phyloP scores from a whole-genome alignment of 345 rosid species.

The Lenwebbia sp. region DNA sequence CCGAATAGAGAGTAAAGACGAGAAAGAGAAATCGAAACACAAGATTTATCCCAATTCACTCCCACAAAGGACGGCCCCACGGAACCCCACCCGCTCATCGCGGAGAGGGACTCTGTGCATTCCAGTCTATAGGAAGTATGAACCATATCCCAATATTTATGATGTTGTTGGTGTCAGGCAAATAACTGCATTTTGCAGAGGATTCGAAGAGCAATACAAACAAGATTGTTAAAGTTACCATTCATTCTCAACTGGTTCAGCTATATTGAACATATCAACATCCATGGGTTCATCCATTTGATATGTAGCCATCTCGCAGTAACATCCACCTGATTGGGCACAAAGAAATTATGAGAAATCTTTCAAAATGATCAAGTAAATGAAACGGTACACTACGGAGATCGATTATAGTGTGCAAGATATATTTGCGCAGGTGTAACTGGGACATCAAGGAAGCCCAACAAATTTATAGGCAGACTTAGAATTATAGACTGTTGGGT shows the following conservation, averaged over 20 bases:
- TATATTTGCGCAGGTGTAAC: neutral
- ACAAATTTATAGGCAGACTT: neutral
- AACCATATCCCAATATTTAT: constrained; percentile 2
- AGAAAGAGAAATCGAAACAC: no score
- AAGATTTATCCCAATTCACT: no score
- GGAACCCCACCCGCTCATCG: no score
- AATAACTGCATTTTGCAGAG: constrained; percentile 23
- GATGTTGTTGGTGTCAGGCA: constrained; percentile 64
- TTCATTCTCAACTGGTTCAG: neutral
- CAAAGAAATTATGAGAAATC: no score
- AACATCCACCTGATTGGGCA: no score
- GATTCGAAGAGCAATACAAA: neutral
- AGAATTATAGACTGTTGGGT: neutral
- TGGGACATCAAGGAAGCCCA: neutral
- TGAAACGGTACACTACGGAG: neutral
- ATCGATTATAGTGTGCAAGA: neutral
- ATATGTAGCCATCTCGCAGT: no score
- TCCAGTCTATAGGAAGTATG: no score
- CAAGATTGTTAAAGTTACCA: neutral
- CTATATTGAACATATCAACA: no score
- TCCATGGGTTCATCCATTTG: no score
- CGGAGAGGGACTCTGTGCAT: no score
- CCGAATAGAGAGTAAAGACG: no score
- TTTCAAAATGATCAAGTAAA: neutral
- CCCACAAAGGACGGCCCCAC: no score